These are phyloP conservation scores for Dactylis glomerata DNA, from an alignment of 176 grass and related monocot species.

Conservation along the genomic window DNA sequence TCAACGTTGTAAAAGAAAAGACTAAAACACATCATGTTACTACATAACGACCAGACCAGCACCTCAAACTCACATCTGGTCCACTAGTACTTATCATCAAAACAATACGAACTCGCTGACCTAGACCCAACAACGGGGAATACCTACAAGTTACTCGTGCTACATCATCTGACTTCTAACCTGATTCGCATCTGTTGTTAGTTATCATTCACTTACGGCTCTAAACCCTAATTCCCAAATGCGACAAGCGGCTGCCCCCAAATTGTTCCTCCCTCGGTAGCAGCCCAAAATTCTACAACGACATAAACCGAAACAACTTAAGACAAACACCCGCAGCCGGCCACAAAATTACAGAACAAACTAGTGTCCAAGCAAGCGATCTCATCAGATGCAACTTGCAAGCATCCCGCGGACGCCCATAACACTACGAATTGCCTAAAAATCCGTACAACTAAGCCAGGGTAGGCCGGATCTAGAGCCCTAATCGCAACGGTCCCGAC, in stretches of 20 bases:
- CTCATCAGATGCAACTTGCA: neutral
- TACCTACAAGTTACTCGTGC: too few relatives aligned
- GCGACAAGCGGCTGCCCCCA: neutral
- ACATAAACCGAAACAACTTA: neutral
- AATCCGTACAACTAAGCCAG: neutral
- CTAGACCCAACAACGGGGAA: neutral
- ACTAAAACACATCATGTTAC: neutral
- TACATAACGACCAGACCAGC: neutral
- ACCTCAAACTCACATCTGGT: neutral
- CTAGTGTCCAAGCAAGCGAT: neutral
- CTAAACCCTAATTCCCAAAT: neutral
- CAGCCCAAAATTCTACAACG: neutral
- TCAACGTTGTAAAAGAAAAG: neutral
- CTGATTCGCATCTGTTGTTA: too few relatives aligned
- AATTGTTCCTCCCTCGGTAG: neutral
- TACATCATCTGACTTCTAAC: neutral
- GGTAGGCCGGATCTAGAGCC: slow-evolving; percentile 22
- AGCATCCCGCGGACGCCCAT: neutral
- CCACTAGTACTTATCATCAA: neutral
- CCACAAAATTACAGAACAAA: neutral
- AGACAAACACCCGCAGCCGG: neutral
- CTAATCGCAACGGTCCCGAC: neutral
- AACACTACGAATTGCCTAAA: neutral
- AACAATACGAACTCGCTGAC: neutral
- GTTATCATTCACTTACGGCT: neutral